Evolutionary conservation across 1,139 yeast species (phyloP).

Genomic region (Debaryomycetaceae sp.): DNA sequence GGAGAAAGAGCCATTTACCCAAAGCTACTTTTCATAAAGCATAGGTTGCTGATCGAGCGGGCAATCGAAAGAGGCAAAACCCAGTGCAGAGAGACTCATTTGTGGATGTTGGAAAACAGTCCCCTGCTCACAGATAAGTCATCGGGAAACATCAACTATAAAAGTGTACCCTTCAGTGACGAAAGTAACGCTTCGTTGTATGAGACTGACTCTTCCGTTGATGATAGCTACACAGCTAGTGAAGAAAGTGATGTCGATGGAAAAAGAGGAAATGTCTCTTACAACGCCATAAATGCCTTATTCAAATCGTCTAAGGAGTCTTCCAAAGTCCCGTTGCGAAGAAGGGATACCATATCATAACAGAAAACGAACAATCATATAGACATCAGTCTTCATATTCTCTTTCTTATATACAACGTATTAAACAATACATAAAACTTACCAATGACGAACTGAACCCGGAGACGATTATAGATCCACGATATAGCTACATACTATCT

Average conservation of each 20-base stretch:
- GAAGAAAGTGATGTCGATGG: conserved; percentile 1
- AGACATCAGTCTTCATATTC: background rate
- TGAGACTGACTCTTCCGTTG: background rate
- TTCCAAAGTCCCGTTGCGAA: background rate
- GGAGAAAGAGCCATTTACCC: conserved; percentile 73
- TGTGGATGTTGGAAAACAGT: background rate
- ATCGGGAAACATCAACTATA: background rate
- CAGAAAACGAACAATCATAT: background rate
- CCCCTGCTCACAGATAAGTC: conserved; percentile 1
- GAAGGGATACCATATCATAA: conserved; percentile 1
- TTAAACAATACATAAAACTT: no score
- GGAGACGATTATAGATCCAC: no score
- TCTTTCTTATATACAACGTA: no score
- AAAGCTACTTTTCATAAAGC: conserved; percentile 58
- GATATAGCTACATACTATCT: no score
- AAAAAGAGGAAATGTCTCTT: background rate
- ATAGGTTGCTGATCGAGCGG: conserved; percentile 61
- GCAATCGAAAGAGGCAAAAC: conserved; percentile 54
- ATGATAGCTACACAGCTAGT: conserved; percentile 1
- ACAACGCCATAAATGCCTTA: background rate
- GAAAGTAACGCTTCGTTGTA: background rate
- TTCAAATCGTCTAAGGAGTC: background rate
- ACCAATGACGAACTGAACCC: no score
- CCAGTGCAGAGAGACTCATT: background rate
- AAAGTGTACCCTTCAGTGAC: background rate